Evolutionary conservation across 345 rosid genomes (phyloP).

Genomic region (Eucalyptus urophylla): DNA sequence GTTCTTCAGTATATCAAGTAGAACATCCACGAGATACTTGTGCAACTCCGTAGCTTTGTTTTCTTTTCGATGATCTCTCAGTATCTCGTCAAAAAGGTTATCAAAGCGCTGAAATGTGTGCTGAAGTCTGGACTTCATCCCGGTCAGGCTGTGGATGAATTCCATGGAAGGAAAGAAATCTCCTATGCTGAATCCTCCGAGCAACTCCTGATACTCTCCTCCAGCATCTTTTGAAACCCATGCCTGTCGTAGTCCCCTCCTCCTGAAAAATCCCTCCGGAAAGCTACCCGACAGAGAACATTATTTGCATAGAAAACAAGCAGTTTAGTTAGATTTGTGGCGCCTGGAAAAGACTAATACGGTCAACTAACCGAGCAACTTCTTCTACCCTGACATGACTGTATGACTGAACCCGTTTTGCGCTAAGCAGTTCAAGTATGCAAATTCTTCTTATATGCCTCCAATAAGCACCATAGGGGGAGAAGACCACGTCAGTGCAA

Average conservation of each 20-base stretch:
- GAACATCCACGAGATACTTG: conserved; percentile 21
- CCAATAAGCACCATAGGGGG: conserved; percentile 30
- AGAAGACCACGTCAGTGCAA: conserved; percentile 17
- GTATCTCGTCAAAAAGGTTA: conserved; percentile 12
- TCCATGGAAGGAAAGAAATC: conserved; percentile 37
- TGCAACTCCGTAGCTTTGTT: background rate
- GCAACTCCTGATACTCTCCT: conserved; percentile 20
- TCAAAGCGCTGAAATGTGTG: conserved; percentile 15
- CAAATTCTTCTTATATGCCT: conserved; percentile 21
- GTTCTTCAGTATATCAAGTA: conserved; percentile 11
- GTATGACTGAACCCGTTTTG: conserved; percentile 18
- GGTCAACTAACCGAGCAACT: conserved; percentile 11
- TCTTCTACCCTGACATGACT: conserved; percentile 24
- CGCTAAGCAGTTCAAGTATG: conserved; percentile 22
- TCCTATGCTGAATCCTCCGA: conserved; percentile 15
- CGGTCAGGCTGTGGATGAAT: conserved; percentile 19
- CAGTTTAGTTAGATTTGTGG: conserved; percentile 7
- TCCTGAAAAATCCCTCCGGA: conserved; percentile 11
- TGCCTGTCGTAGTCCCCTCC: conserved; percentile 18
- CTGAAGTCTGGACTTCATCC: conserved; percentile 18
- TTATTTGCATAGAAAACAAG: conserved; percentile 16
- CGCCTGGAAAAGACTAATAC: conserved; percentile 1
- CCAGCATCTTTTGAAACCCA: conserved; percentile 39
- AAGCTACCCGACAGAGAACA: conserved; percentile 15
- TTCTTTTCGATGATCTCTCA: conserved; percentile 10